Conservation (phyloP, 306 rosid species). For the Acmispon strigosus region DNA sequence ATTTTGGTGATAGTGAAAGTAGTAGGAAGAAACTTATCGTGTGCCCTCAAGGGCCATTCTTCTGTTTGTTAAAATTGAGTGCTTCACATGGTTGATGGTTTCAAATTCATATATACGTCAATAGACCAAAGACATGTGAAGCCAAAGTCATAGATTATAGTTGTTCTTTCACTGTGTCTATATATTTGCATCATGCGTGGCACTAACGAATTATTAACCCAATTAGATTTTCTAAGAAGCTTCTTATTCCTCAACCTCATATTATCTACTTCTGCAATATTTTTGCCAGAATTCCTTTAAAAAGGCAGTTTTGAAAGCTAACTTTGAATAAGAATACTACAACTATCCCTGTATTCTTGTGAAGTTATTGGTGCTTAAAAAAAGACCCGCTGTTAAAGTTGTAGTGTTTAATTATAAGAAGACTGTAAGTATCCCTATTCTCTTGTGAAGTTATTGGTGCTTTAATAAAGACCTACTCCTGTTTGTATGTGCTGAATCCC, state of each 20-base stretch:
- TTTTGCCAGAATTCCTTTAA: not conserved
- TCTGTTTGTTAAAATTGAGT: slow-evolving; percentile 2
- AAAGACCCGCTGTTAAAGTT: not conserved
- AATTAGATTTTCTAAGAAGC: not conserved
- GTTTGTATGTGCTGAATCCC: not conserved
- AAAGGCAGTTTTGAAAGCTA: not conserved
- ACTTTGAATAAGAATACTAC: not conserved
- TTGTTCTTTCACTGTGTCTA: not conserved
- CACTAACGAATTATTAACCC: not conserved
- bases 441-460: not conserved
- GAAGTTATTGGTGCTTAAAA: not conserved
- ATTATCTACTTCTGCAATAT: not conserved
- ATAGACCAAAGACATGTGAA: not conserved
- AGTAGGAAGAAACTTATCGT: not conserved
- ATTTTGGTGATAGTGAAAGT: not conserved
- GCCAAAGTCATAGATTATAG: not conserved
- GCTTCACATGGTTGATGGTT: not conserved
- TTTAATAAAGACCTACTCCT: not conserved
- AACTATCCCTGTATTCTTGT: not conserved
- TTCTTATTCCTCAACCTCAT: not conserved
- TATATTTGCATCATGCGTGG: not conserved
- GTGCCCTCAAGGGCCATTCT: not conserved
- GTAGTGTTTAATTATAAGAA: not conserved
- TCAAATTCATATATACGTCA: not conserved
- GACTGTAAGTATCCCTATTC: not conserved